These are phyloP conservation scores for Cucumis cinereus DNA, from an alignment of 306 rosid species.

Conservation along the genomic window DNA sequence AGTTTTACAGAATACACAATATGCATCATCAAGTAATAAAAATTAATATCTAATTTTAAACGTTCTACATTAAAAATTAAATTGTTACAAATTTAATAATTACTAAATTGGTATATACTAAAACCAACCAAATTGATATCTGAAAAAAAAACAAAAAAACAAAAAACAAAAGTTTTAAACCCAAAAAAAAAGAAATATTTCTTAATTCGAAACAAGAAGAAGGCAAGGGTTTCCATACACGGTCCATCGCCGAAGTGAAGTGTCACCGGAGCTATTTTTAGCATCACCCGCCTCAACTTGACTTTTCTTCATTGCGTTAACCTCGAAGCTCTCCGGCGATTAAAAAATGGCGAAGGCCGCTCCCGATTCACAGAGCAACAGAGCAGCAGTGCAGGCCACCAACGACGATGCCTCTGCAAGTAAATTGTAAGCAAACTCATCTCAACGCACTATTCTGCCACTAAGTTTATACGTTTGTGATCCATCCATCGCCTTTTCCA, in stretches of 20 bases:
- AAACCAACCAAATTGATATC: too few species aligned
- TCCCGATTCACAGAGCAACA: conserved; percentile 43
- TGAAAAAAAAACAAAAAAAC: too few species aligned
- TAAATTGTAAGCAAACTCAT: conserved; percentile 31
- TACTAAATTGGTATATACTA: too few species aligned
- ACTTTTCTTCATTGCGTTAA: neutral
- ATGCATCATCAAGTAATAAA: too few species aligned
- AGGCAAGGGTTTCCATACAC: neutral
- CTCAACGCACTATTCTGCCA: neutral
- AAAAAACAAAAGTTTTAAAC: too few species aligned
- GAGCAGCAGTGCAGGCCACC: conserved; percentile 57
- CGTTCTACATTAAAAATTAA: too few species aligned
- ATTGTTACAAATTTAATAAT: too few species aligned
- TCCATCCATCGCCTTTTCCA: neutral
- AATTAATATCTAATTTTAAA: too few species aligned
- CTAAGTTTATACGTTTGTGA: neutral
- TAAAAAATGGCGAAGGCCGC: conserved; percentile 19
- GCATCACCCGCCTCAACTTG: too few species aligned
- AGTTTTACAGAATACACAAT: too few species aligned
- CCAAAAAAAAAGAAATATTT: too few species aligned
- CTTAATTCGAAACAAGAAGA: too few species aligned
- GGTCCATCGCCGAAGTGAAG: neutral
- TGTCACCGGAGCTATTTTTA: neutral
- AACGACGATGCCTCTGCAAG: conserved; percentile 74
- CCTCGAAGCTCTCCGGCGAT: neutral